Percentiles rank a stretch among this genome's conserved stretches.
Evolutionary conservation across 208 protist species (phyloP).

Genomic region (Acanthamoeba sp.): DNA sequence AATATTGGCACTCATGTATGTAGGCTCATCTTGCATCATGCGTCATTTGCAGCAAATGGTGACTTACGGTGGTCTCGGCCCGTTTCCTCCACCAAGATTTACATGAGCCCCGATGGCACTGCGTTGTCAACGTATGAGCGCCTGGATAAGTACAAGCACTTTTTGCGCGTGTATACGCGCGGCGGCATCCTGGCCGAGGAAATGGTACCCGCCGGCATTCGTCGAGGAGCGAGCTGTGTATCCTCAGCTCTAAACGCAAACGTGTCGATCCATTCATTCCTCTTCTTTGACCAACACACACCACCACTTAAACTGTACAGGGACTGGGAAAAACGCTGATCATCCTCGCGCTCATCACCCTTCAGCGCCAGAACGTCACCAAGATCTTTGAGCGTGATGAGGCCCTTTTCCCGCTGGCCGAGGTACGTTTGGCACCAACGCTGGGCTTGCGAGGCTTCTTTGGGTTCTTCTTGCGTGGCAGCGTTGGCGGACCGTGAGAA

Average conservation of each 20-base stretch:
- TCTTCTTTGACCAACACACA: background rate
- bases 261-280: background rate
- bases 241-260: no score
- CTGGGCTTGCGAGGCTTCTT: no score
- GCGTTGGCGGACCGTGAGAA: no score
- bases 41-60: no score
- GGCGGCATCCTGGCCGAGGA: constrained; percentile 69
- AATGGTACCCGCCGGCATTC: background rate
- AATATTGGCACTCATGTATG: constrained; percentile 39
- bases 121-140: background rate
- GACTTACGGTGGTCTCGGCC: no score
- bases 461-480: no score
- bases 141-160: constrained; percentile 59
- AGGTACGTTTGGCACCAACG: background rate
- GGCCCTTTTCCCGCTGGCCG: background rate
- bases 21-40: background rate
- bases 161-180: constrained; percentile 11
- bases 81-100: no score
- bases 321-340: constrained; percentile 67
- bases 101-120: background rate
- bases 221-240: no score
- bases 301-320: no score
- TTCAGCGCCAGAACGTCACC: constrained; percentile 31
- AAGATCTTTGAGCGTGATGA: constrained; percentile 54
- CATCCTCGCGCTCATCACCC: constrained; percentile 48